Evolutionary conservation across 1,284 basidiomycete species (phyloP).

Genomic region (Leccinum ponderosum): DNA sequence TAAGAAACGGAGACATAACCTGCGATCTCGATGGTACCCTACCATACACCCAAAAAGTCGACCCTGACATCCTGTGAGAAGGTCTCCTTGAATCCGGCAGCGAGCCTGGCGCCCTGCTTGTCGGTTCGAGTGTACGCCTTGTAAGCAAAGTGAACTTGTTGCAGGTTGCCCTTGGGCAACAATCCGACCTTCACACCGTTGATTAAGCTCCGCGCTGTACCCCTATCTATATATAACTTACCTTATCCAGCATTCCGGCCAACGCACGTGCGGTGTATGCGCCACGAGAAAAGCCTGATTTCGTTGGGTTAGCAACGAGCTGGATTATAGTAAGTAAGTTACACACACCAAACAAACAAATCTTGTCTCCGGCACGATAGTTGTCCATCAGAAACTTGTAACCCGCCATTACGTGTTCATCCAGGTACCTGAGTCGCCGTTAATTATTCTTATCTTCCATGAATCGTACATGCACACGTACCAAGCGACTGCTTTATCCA

Average conservation of each 20-base stretch:
- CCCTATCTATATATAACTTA: conserved; percentile 14
- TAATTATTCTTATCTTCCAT: neutral
- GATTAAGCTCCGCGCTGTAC: neutral
- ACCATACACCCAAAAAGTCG: conserved; percentile 69
- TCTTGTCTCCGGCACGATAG: conserved; percentile 55
- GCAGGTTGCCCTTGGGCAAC: conserved; percentile 54
- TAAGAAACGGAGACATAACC: conserved; percentile 1
- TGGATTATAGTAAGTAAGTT: neutral
- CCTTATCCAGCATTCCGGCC: conserved; percentile 61
- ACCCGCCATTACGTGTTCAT: conserved; percentile 61
- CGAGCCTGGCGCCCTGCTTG: conserved; percentile 43
- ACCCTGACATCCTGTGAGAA: conserved; percentile 61
- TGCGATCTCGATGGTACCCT: conserved; percentile 18
- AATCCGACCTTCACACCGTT: conserved; percentile 49
- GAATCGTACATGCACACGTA: conserved; percentile 28
- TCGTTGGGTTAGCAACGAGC: conserved; percentile 3
- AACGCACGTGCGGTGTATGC: conserved; percentile 77
- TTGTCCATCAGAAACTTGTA: conserved; percentile 72
- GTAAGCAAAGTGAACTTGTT: conserved; percentile 69
- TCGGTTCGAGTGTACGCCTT: conserved; percentile 57
- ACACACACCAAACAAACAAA: conserved; percentile 62
- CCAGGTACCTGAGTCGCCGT: conserved; percentile 51
- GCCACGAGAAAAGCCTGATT: conserved; percentile 68
- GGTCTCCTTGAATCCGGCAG: conserved; percentile 62
- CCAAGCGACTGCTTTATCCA: conserved; percentile 65